Evolutionary conservation across 257 asterid species (phyloP), one percentile per base, ranked within the genome.

Genomic region (Handroanthus guayacan): DNA sequence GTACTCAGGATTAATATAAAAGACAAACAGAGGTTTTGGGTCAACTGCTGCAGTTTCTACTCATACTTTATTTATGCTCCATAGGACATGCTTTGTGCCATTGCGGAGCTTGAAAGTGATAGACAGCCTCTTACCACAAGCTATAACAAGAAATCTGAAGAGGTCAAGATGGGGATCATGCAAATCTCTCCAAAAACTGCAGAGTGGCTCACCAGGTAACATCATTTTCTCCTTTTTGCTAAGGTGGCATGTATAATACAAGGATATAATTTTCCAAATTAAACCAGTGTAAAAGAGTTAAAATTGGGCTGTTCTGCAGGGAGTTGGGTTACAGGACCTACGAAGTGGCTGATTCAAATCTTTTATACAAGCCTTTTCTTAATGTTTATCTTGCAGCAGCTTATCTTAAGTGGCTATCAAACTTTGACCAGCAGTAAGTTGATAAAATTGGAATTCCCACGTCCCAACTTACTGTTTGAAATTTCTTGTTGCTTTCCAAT

Each of bases 351-450:
- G 88, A 72, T 64, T 44, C 87, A n/a, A 82, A 86, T 67, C 77
- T 75, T 61, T 86, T 95, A 7, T 87, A 82, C 79, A 87, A 84
- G 83, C 99, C 99, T 71, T 91, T 95, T 62, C 78, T 89, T 25
- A 95, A 83, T 82, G 90, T 92, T 47, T 95, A 95, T 84, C 85
- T 92, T 75, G 97, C 88, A 69, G 99, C 99, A 65, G 97, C 99
- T 66, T 89, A 95, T 82, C 93, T 95, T 38, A 89, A 89, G 79
- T 92, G 94, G 97, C 80, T 95, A 75, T 95, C 98, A 67, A 79
- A 75, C 72, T 89, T 71, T 34, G 98, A 87, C 37, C 81, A 92
- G 36, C 79, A 82, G 99, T 92, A 84, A 80, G 97, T 69, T 18
- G 62, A 38, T 74, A 31, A 31, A 55, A 51, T 39, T 73, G 62